Evolutionary conservation across 352 stramenopile genomes (phyloP).

Genomic region (Pythium dissotocum): DNA sequence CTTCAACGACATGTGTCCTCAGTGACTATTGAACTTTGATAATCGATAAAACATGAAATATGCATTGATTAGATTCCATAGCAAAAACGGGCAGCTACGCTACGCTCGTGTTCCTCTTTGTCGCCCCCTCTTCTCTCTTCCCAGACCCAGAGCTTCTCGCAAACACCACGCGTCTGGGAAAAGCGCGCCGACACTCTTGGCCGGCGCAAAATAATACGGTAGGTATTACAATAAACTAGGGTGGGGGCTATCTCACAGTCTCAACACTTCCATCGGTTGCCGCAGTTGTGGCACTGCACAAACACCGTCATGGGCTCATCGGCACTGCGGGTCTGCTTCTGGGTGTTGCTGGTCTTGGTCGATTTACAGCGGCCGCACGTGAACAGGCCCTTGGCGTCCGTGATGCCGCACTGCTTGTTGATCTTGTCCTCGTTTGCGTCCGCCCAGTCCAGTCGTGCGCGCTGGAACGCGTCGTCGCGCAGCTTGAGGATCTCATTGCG

Average conservation of each 20-base stretch:
- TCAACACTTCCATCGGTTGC: slow-evolving; percentile 95
- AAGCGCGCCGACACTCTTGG: neutral
- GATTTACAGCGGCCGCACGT: slow-evolving; percentile 95
- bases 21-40: neutral
- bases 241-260: neutral
- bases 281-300: slow-evolving; percentile 96
- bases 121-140: slow-evolving; percentile 1
- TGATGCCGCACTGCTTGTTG: slow-evolving; percentile 88
- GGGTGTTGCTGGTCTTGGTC: slow-evolving; percentile 95
- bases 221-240: slow-evolving; percentile 24
- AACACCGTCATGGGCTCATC: slow-evolving; percentile 99
- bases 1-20: neutral
- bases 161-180: slow-evolving; percentile 2
- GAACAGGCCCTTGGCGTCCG: slow-evolving; percentile 79
- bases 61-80: slow-evolving; percentile 4
- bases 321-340: slow-evolving; percentile 97
- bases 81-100: neutral
- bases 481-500: slow-evolving; percentile 83
- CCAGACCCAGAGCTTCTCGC: slow-evolving; percentile 21
- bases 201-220: neutral
- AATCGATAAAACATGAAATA: slow-evolving; percentile 12
- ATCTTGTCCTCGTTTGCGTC: slow-evolving; percentile 92
- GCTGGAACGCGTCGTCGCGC: slow-evolving; percentile 80
- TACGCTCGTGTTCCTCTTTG: neutral
- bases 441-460: slow-evolving; percentile 86